Evolutionary conservation across 495 filamentous ascomycete species (phyloP).

Genomic region (Penicillium flavigenum): DNA sequence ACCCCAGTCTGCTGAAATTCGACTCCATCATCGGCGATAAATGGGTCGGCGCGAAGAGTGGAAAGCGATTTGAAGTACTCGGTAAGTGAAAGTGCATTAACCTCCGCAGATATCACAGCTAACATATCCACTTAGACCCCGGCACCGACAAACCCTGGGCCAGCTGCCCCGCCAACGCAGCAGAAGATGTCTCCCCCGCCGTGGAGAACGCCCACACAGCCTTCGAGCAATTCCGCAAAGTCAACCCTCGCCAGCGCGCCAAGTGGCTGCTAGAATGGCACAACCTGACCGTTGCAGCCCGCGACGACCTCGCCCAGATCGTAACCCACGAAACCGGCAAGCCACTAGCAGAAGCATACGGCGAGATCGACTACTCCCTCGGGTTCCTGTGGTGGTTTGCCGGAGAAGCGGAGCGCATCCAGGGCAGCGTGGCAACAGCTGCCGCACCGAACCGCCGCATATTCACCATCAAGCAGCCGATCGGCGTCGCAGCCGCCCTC

Average conservation of each 20-base stretch:
- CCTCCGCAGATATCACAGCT: conserved; percentile 1
- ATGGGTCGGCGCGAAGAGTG: conserved; percentile 63
- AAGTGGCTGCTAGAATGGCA: conserved; percentile 63
- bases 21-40: conserved; percentile 60
- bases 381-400: conserved; percentile 66
- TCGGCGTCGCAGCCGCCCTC: conserved; percentile 63
- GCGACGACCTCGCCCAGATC: conserved; percentile 58
- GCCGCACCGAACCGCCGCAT: conserved; percentile 59
- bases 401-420: conserved; percentile 68
- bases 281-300: conserved; percentile 48
- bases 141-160: conserved; percentile 64
- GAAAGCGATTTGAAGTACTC: conserved; percentile 64
- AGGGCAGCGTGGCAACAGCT: conserved; percentile 57
- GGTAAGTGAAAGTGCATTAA: conserved; percentile 38
- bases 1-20: conserved; percentile 58
- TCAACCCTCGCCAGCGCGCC: conserved; percentile 60
- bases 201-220: conserved; percentile 58
- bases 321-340: conserved; percentile 66
- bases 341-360: conserved; percentile 56
- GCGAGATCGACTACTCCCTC: conserved; percentile 59
- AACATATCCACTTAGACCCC: conserved; percentile 49
- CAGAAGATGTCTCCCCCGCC: conserved; percentile 60
- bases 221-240: conserved; percentile 61
- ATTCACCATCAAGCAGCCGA: conserved; percentile 69
- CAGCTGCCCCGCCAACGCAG: conserved; percentile 58